Percentiles rank a stretch among this genome's conserved stretches.
phyloP scores from a whole-genome alignment of 805 yeast genomes.

The Candida orba region DNA sequence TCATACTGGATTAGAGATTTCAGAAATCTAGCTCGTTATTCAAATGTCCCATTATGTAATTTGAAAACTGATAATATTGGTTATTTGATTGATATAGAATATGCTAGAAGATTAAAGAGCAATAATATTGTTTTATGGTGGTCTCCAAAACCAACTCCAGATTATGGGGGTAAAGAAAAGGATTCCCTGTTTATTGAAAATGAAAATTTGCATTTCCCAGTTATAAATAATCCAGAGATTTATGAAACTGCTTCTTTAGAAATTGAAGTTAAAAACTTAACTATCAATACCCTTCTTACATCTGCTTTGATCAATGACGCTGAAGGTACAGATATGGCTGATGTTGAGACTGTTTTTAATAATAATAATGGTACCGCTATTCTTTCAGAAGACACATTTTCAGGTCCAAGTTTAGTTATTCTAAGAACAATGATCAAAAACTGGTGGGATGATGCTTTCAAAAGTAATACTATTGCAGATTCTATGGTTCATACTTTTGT shows the following conservation, averaged over 20 bases:
- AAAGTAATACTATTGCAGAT: constrained; percentile 66
- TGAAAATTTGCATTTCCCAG: constrained; percentile 62
- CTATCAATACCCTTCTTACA: constrained; percentile 80
- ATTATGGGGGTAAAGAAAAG: constrained; percentile 74
- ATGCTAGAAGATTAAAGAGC: constrained; percentile 66
- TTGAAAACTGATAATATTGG: constrained; percentile 70
- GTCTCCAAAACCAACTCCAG: constrained; percentile 76
- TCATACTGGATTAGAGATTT: constrained; percentile 68
- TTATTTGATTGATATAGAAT: constrained; percentile 75
- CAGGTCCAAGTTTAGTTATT: constrained; percentile 62
- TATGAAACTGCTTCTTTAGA: constrained; percentile 77
- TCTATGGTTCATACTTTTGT: constrained; percentile 74
- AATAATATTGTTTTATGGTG: constrained; percentile 85
- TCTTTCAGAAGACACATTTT: constrained; percentile 78
- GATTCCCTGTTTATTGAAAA: constrained; percentile 43
- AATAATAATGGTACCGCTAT: constrained; percentile 24
- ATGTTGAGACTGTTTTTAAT: constrained; percentile 28
- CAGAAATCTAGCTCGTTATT: constrained; percentile 57
- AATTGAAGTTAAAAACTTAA: constrained; percentile 67
- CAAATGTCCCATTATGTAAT: constrained; percentile 84
- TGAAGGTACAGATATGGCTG: constrained; percentile 75
- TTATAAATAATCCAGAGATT: constrained; percentile 68
- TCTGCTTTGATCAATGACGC: constrained; percentile 81
- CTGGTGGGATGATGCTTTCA: constrained; percentile 91
- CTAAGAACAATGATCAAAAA: constrained; percentile 69